These are phyloP conservation scores for Pholiota conissans DNA, from an alignment of 768 basidiomycete species.

Conservation along the genomic window DNA sequence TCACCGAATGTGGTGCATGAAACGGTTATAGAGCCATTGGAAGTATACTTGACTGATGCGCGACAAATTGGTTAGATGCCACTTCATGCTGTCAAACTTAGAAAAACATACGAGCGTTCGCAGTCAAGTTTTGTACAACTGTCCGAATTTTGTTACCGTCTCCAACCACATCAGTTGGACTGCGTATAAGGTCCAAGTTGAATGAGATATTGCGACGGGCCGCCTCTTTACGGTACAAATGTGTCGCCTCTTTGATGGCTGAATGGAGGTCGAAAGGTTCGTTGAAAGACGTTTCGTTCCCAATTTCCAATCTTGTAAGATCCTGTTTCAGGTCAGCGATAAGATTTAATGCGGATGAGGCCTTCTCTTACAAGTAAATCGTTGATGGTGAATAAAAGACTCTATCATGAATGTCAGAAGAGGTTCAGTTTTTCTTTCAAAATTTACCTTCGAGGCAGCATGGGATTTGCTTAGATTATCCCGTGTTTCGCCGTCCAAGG, in stretches of 20 bases:
- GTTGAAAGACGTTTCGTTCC: constrained; percentile 71
- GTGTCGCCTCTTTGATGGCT: constrained; percentile 61
- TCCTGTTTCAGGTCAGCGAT: constrained; percentile 39
- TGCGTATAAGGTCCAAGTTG: constrained; percentile 48
- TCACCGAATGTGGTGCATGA: constrained; percentile 52
- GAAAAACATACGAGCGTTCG: constrained; percentile 59
- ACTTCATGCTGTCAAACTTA: background rate
- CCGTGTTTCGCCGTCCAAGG: constrained; percentile 69
- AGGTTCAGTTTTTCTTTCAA: background rate
- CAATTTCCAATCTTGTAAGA: constrained; percentile 74
- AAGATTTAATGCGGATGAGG: background rate
- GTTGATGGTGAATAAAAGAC: constrained; percentile 80
- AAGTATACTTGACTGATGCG: constrained; percentile 75
- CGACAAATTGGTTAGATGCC: background rate
- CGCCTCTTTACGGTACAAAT: constrained; percentile 68
- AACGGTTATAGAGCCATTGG: constrained; percentile 58
- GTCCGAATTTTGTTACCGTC: constrained; percentile 75
- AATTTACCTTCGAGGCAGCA: constrained; percentile 65
- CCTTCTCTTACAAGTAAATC: constrained; percentile 57
- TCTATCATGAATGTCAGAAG: constrained; percentile 32
- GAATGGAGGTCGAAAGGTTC: constrained; percentile 71
- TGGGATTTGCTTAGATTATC: constrained; percentile 74
- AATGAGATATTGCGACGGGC: constrained; percentile 60
- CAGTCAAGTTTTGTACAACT: constrained; percentile 75
- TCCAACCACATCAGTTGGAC: constrained; percentile 65